phyloP scores from a whole-genome alignment of 1,139 yeast species.

The Sugiyamaella paludigena region DNA sequence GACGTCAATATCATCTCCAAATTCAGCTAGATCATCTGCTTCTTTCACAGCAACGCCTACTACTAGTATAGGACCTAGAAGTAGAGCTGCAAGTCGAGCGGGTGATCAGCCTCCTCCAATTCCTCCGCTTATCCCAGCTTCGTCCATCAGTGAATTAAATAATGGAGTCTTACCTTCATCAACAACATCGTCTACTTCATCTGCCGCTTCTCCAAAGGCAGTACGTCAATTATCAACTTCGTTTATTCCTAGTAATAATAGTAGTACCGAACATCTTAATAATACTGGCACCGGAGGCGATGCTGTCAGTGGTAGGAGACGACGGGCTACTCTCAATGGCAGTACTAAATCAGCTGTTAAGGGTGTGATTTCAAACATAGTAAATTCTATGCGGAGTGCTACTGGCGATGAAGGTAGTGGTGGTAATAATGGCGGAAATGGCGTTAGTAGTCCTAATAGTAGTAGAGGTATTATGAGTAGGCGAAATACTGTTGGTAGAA shows the following conservation, averaged over 20 bases:
- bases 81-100: conserved; percentile 30
- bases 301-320: conserved; percentile 21
- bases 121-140: conserved; percentile 17
- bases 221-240: conserved; percentile 8
- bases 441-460: conserved; percentile 14
- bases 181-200: conserved; percentile 10
- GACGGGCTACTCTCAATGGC: conserved; percentile 30
- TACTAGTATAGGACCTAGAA: conserved; percentile 17
- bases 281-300: too few species aligned
- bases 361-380: conserved; percentile 50
- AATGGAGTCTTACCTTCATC: conserved; percentile 1
- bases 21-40: conserved; percentile 20
- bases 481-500: conserved; percentile 10
- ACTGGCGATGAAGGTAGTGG: conserved; percentile 5
- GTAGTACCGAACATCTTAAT: not conserved
- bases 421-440: conserved; percentile 7
- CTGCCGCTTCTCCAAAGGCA: conserved; percentile 10
- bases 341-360: conserved; percentile 42
- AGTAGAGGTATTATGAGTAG: conserved; percentile 2
- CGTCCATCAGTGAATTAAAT: not conserved
- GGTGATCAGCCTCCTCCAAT: conserved; percentile 22
- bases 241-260: conserved; percentile 12
- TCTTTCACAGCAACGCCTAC: conserved; percentile 18
- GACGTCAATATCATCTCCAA: conserved; percentile 6
- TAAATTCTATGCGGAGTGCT: conserved; percentile 43